Evolutionary conservation across 2,329 filamentous ascomycete species (phyloP).

Genomic region (Clonostachys byssicola): DNA sequence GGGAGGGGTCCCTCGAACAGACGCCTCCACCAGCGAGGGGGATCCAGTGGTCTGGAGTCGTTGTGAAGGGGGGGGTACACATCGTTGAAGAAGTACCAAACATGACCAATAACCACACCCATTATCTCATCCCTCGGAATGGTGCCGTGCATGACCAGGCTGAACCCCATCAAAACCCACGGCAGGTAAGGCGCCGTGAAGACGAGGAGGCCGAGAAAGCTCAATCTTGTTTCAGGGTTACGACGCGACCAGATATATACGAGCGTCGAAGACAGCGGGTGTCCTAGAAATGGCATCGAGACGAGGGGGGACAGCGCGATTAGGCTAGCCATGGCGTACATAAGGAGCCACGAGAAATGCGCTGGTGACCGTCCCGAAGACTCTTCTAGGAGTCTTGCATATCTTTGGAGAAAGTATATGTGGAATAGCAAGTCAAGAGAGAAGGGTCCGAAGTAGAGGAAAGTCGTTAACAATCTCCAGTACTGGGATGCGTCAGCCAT

Average conservation of each 20-base stretch:
- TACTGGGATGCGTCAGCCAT: constrained; percentile 54
- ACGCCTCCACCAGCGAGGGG: constrained; percentile 84
- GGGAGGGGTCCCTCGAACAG: constrained; percentile 64
- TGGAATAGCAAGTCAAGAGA: constrained; percentile 94
- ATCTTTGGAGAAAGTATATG: constrained; percentile 96
- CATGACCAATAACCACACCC: constrained; percentile 88
- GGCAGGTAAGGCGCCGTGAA: constrained; percentile 94
- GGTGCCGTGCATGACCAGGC: constrained; percentile 81
- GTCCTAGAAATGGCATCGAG: constrained; percentile 91
- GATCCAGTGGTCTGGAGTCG: constrained; percentile 80
- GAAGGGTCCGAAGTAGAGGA: constrained; percentile 94
- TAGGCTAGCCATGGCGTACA: constrained; percentile 78
- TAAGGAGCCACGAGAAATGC: constrained; percentile 89
- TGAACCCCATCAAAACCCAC: constrained; percentile 93
- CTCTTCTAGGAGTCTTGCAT: constrained; percentile 92
- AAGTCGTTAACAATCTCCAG: constrained; percentile 93
- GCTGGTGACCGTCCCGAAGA: constrained; percentile 88
- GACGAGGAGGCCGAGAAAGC: constrained; percentile 81
- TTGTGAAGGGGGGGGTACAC: constrained; percentile 91
- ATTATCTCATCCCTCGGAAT: constrained; percentile 95
- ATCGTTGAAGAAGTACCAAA: constrained; percentile 98
- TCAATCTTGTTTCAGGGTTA: constrained; percentile 87
- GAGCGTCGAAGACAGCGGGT: constrained; percentile 84
- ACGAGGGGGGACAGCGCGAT: constrained; percentile 81
- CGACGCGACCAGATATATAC: constrained; percentile 98